Base-by-base conservation (phyloP, 1,284 basidiomycete genomes). In the Austroboletus novae-zelandiae region DNA sequence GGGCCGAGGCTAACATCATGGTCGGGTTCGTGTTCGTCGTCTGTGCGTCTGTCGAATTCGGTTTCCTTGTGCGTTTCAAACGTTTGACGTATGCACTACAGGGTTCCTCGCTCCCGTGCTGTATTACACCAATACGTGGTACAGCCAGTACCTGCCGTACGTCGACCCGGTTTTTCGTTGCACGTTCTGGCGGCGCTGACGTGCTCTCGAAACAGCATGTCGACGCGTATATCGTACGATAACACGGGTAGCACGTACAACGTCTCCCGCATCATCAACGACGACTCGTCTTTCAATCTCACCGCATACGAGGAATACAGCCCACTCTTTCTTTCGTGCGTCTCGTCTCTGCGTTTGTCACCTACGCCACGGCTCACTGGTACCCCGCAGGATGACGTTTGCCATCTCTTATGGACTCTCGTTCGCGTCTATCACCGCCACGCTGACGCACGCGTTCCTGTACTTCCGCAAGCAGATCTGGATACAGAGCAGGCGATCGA, bases 1-100 rank as follows among this genome's bases (percentile, higher is more conserved):
- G 86, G 86, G 84, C 83, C 1, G 81, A 85, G 62, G 89, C 86
- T 39, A 97, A 98, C 67, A 78, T 94, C 40, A 78, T 84, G 9
- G 75, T 72, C 40, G 91, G 91, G 1, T 96, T 96, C 61, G 70
- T 91, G 6, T 71, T 91, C 58, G 81, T 89, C 69, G 84, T 83
- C 65, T 89, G 84, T 65, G 30, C 1, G 61, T 46, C 17, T 31
- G 13, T 18, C 9, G n/a, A 6, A 10, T 4, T 37, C 27, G 8
- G 40, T 14, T 13, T 14, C 4, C 4, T 0, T 13, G 10, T 27
- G 25, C 25, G 25, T 6, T 4, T 14, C 8, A 3, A 9, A 17
- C 4, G 40, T 40, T 23, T 53, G 3, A 65, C 25, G 36, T 23
- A 9, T 15, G n/a, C n/a, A n/a, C n/a, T n/a, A 14, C 17, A 62